Evolutionary conservation across 2,329 filamentous ascomycete species (phyloP), one percentile per base, ranked within the genome.

Genomic region (Alternaria metachromatica): DNA sequence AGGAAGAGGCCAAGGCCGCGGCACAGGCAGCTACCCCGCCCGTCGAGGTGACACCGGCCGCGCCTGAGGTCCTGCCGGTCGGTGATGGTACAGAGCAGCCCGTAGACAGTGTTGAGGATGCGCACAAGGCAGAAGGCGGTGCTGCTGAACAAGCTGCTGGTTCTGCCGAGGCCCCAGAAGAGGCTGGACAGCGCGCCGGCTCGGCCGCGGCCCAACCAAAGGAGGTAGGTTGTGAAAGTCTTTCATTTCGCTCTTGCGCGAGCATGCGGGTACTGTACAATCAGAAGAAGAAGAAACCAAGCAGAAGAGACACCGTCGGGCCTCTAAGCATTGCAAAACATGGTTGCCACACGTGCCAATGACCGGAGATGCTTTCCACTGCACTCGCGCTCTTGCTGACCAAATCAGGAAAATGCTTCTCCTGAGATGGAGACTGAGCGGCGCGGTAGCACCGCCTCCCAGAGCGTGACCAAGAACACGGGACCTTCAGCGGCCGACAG

Each of bases 1-100:
- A 83, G 76, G 76, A 78, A 58, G 76, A 77, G 33, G 73, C 72
- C 18, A 80, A 78, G 59, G 71, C 68, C 25, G 74, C 78, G 6
- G 69, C 75, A 21, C 72, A 77, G 62, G 72, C 68, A 12, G 66
- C 74, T 51, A 74, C 76, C 18, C 73, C 76, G 13, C 67, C 67
- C 44, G 69, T 65, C 21, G 74, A 74, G 23, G 60, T 58, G 10
- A 69, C 66, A 37, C 60, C 69, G 23, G 69, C 63, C 44, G 63
- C 72, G 21, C 58, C 67, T 15, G 78, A 75, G 23, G 68, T 63
- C 25, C 69, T 70, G 55, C 62, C 67, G 28, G 57, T 62, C n/a
- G 62, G 41, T 30, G 71, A 75, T 13, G 55, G 65, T 44, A 57
- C 69, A 48, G 76, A 78, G 21, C 72, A 72, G 53, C 71, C 71